Evolutionary conservation across 805 yeast species (phyloP), one percentile per base, ranked within the genome.

Genomic region (Hanseniaspora mollemarum): DNA sequence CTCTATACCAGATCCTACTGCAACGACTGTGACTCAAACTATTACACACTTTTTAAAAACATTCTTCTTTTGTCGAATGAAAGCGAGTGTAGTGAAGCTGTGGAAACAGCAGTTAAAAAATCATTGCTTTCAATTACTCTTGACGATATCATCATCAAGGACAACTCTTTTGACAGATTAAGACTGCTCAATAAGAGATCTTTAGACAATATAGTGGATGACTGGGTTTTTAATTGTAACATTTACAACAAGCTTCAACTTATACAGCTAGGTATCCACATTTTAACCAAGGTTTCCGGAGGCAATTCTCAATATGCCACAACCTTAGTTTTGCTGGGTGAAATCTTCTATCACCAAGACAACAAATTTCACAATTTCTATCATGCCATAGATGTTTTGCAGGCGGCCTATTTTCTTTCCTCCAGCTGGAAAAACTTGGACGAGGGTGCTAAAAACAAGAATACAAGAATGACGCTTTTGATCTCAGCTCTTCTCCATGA

Each of bases 341-440:
- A 95, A 54, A 83, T 83, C 57, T 76, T 86, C 41, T 92, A 92
- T 65, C 80, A 83, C 59, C 77, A 78, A 57, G 85, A 87, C 10
- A 88, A 88, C 63, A 86, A 90, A 16, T 92, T 90, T 70, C 98
- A 92, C 69, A 88, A 90, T 66, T 92, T 88, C 62, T 76, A 94
- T 57, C 98, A 92, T 66, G 96, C 95, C 0, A 83, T 87, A 16
- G 98, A 92, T 67, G 98, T 92, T 8, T 68, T 88, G 60, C 98
- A 92, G 67, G 95, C 94, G 1, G 78, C 90, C 29, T 81, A 83
- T 68, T 81, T 73, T 62, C 77, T 81, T 53, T 60, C 51, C 60
- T 18, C 72, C 13, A 21, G 2, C 13, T 51, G 42, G 46, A 22
- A 19, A 16, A 40, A 19, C 13, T 16, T 19, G 15, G 40, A 19